phyloP scores from a whole-genome alignment of 805 yeast species.

The Jamesozyma spencerorum region DNA sequence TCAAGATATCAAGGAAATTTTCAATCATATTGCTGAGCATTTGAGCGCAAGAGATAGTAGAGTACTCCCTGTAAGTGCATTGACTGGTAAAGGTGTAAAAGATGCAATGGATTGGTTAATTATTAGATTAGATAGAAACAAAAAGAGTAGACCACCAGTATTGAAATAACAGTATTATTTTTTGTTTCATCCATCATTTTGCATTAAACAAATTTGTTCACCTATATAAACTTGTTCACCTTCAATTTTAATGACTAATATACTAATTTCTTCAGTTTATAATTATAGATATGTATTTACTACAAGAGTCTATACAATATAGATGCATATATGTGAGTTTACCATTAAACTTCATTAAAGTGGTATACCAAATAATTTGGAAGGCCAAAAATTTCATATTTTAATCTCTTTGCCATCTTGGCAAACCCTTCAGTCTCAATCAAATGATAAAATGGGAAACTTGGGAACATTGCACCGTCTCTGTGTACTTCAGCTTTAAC shows the following conservation, averaged over 20 bases:
- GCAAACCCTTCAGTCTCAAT: constrained; percentile 98
- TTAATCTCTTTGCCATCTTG: constrained; percentile 92
- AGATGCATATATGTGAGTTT: no score
- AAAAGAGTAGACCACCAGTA: constrained; percentile 32
- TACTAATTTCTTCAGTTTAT: no score
- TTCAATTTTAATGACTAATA: no score
- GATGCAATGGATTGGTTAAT: constrained; percentile 88
- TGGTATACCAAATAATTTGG: constrained; percentile 93
- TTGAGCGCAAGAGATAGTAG: constrained; percentile 85
- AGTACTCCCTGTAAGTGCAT: constrained; percentile 82
- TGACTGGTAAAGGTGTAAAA: constrained; percentile 65
- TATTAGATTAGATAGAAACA: constrained; percentile 48
- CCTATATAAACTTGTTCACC: no score
- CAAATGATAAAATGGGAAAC: constrained; percentile 92
- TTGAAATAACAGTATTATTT: constrained; percentile 17
- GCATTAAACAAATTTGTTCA: no score
- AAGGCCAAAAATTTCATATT: constrained; percentile 83
- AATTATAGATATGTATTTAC: not conserved
- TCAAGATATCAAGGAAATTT: constrained; percentile 70
- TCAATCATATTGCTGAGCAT: constrained; percentile 73
- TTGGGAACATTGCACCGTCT: constrained; percentile 99
- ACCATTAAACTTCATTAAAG: constrained; percentile 53
- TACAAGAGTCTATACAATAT: no score
- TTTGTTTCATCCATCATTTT: no score
- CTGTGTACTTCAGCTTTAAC: constrained; percentile 97